Base-by-base conservation (phyloP, 495 filamentous ascomycete species). In the Extremus antarcticus region DNA sequence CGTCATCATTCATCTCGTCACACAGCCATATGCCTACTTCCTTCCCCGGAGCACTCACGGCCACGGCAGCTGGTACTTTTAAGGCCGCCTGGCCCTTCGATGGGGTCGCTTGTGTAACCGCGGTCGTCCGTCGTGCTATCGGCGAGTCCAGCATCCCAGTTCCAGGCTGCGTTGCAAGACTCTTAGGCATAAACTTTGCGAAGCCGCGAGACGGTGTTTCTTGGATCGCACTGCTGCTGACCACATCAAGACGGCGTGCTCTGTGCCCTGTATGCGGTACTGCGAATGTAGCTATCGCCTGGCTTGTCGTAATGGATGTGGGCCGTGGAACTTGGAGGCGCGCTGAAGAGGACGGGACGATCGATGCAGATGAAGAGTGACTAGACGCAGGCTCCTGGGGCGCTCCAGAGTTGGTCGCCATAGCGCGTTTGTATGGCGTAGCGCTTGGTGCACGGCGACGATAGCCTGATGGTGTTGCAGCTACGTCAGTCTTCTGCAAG, bases 121-220 rank as follows among this genome's bases (percentile, higher is more conserved):
- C 13, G 7, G 47, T 17, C 20, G 50, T 62, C 7, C 57, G 50
- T 50, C 62, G 54, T 49, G 63, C 43, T 15, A 56, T 47, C 24
- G 51, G 49, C 19, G 55, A 54, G 3, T 55, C 50, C 23, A 51
- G 43, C 19, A 50, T 60, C 25, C 51, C 60, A 7, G 59, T 60
- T 21, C 51, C 60, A 15, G 59, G 50, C 15, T 22, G 19, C 19
- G 43, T 55, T 2, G 41, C 55, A 43, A 73, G 70, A 11, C 51
- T 51, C 51, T 59, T 64, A 49, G 48, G 61, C 40, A 53, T 54
- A 32, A 67, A 62, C 53, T 71, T 76, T 0, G 70, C 59, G 17
- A 73, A 64, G 17, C 74, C 69, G 2, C 74, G 73, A 0, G 79
- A 76, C 0, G 79, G 76, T 1, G 81, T 85, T 47, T 79, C 76